These are phyloP conservation scores for Exophiala sideris DNA, from an alignment of 2,329 filamentous ascomycete genomes.

Conservation along the genomic window DNA sequence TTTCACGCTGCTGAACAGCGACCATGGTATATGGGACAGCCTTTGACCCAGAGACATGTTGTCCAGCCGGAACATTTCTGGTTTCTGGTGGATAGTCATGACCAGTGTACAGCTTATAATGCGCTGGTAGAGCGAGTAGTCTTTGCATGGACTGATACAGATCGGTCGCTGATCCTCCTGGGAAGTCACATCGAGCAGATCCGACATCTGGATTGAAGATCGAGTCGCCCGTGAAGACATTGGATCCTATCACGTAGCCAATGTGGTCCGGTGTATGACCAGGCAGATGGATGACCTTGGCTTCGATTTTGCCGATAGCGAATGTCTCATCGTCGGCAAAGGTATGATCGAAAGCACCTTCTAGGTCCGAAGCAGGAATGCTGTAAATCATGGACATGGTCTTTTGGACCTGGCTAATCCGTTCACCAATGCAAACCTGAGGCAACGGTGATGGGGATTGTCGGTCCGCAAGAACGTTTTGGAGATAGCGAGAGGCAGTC, in stretches of 20 bases:
- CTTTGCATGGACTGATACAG: constrained; percentile 46
- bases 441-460: constrained; percentile 39
- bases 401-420: constrained; percentile 54
- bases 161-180: constrained; percentile 46
- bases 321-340: constrained; percentile 58
- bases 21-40: constrained; percentile 36
- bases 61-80: constrained; percentile 33
- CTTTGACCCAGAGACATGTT: constrained; percentile 14
- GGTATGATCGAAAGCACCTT: constrained; percentile 51
- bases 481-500: constrained; percentile 58
- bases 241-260: constrained; percentile 57
- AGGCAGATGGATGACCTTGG: constrained; percentile 55
- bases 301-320: constrained; percentile 48
- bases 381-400: constrained; percentile 53
- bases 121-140: constrained; percentile 42
- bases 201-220: constrained; percentile 54
- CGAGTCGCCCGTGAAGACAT: constrained; percentile 54
- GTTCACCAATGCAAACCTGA: constrained; percentile 55
- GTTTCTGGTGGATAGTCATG: constrained; percentile 49
- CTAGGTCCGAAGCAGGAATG: constrained; percentile 44
- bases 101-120: constrained; percentile 52
- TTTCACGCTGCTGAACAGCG: constrained; percentile 32
- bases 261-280: constrained; percentile 63
- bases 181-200: constrained; percentile 55
- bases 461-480: constrained; percentile 39